Conservation (phyloP, 106 monocot species). For the Cymbidium sinense region DNA sequence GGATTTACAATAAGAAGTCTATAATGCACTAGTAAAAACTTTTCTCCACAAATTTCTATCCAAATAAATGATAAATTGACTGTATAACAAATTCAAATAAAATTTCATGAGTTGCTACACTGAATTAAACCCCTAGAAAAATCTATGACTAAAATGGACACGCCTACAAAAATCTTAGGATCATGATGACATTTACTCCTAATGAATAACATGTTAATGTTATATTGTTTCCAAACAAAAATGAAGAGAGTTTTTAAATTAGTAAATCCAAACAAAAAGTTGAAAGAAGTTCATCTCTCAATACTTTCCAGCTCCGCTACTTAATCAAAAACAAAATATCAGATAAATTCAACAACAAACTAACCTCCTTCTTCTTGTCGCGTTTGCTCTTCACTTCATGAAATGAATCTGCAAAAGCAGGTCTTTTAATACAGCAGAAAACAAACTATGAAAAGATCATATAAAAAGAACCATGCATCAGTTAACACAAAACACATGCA, state of each 20-base stretch:
- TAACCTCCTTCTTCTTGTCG: constrained; percentile 97
- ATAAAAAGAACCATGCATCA: neutral
- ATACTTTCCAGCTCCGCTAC: neutral
- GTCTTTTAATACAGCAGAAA: neutral
- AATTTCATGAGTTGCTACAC: too few relatives aligned
- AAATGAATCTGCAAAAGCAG: constrained; percentile 66
- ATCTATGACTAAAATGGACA: too few relatives aligned
- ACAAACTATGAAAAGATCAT: neutral
- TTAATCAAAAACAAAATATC: neutral
- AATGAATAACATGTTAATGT: neutral
- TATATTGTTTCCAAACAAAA: neutral
- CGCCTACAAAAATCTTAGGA: too few relatives aligned
- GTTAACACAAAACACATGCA: neutral
- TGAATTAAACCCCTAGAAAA: too few relatives aligned
- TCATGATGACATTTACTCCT: too few relatives aligned
- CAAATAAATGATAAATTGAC: too few relatives aligned
- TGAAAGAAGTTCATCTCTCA: neutral
- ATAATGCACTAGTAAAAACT: too few relatives aligned
- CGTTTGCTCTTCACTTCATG: constrained; percentile 97
- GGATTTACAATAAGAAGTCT: too few relatives aligned
- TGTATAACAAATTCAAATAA: too few relatives aligned
- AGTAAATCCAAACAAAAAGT: neutral
- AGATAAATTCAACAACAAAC: constrained; percentile 8
- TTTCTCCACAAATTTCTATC: too few relatives aligned
- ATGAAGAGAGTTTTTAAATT: neutral